Evolutionary conservation across 1,284 basidiomycete species (phyloP).

Genomic region (Rhodotorula sp.): DNA sequence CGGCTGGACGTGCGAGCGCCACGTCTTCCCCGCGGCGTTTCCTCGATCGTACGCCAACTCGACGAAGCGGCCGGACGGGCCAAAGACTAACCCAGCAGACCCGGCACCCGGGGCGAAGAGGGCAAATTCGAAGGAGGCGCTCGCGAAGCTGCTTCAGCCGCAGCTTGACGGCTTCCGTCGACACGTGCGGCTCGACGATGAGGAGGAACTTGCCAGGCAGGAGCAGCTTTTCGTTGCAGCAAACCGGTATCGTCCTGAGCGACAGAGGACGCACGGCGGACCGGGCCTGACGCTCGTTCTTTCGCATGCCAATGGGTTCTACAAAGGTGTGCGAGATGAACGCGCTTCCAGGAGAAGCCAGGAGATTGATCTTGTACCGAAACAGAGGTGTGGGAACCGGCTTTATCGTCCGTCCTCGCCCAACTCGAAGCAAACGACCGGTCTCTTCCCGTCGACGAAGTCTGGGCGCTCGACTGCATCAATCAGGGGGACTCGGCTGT

Average conservation of each 20-base stretch:
- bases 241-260: slow-evolving; percentile 25
- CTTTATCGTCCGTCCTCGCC: slow-evolving; percentile 54
- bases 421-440: slow-evolving; percentile 20
- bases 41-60: slow-evolving; percentile 19
- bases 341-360: too few species aligned
- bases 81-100: background rate
- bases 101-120: background rate
- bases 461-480: slow-evolving; percentile 74
- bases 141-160: slow-evolving; percentile 8
- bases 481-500: slow-evolving; percentile 73
- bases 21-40: slow-evolving; percentile 34
- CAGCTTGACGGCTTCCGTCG: slow-evolving; percentile 22
- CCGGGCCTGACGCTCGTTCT: slow-evolving; percentile 63
- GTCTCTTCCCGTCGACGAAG: slow-evolving; percentile 59
- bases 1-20: slow-evolving; percentile 28
- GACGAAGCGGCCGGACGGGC: slow-evolving; percentile 3
- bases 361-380: background rate
- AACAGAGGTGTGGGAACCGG: slow-evolving; percentile 64
- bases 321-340: slow-evolving; percentile 61
- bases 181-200: slow-evolving; percentile 3
- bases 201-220: slow-evolving; percentile 18
- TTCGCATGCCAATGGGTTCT: slow-evolving; percentile 76
- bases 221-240: slow-evolving; percentile 32
- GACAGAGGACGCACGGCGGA: background rate
- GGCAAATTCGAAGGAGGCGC: slow-evolving; percentile 11